Percentiles rank a stretch among this genome's conserved stretches.
Conservation (phyloP, 1,284 basidiomycete species). For the Sanghuangporus sanghuang region DNA sequence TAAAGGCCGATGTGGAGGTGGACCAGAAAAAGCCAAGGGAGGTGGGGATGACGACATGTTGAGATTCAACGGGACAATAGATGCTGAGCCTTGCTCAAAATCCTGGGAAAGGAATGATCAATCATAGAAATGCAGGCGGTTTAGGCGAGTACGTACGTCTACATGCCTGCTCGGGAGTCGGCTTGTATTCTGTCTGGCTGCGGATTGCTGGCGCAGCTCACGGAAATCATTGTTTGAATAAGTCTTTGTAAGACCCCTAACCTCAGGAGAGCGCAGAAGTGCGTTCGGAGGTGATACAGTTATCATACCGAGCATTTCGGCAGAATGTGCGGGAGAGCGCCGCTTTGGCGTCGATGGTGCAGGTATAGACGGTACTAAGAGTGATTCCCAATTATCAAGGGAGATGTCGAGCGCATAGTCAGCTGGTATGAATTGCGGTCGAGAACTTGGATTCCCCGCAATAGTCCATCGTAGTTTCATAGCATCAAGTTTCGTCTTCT, state of each 20-base stretch:
- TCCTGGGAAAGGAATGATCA: slow-evolving; percentile 26
- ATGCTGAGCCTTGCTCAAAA: slow-evolving; percentile 24
- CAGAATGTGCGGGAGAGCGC: slow-evolving; percentile 40
- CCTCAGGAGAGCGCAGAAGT: slow-evolving; percentile 63
- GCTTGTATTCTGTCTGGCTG: slow-evolving; percentile 72
- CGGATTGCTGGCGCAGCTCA: slow-evolving; percentile 58
- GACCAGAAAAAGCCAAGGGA: slow-evolving; percentile 1
- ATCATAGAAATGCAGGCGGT: slow-evolving; percentile 12
- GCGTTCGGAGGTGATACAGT: slow-evolving; percentile 67
- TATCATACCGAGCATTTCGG: slow-evolving; percentile 36
- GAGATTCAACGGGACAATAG: slow-evolving; percentile 12
- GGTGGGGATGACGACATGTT: slow-evolving; percentile 4
- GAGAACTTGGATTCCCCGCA: slow-evolving; percentile 1
- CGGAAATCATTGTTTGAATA: slow-evolving; percentile 75
- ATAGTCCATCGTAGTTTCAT: slow-evolving; percentile 6
- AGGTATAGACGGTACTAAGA: slow-evolving; percentile 23
- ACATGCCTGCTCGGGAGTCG: slow-evolving; percentile 77
- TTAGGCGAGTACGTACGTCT: slow-evolving; percentile 44
- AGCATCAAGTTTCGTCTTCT: slow-evolving; percentile 6
- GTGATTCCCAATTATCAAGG: slow-evolving; percentile 23
- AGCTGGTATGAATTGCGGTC: slow-evolving; percentile 1
- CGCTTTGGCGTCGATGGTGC: slow-evolving; percentile 34
- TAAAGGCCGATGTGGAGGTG: slow-evolving; percentile 7
- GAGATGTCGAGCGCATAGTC: slow-evolving; percentile 21
- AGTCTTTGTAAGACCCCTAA: slow-evolving; percentile 75